Percentiles rank a stretch among this genome's conserved stretches.
Conservation (phyloP, 345 rosid species). For the Punica granatum region DNA sequence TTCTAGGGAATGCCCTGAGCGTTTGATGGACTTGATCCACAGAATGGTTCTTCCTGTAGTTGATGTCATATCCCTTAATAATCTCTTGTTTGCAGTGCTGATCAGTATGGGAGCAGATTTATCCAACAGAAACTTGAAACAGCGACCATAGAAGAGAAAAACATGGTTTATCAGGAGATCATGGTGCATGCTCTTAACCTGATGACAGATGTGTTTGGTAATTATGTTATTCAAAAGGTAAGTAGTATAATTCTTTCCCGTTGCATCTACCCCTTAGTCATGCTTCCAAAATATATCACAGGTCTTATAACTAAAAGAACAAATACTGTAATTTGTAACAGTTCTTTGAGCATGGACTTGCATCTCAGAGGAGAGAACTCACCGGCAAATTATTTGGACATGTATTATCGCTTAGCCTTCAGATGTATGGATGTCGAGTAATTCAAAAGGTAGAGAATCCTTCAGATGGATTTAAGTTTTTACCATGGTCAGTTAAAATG, state of each 20-base stretch:
- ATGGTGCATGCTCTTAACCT: slow-evolving; percentile 73
- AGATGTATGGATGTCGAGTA: slow-evolving; percentile 98
- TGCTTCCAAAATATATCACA: slow-evolving; percentile 9
- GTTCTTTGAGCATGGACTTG: slow-evolving; percentile 96
- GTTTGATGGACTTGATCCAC: background rate
- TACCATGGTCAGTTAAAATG: slow-evolving; percentile 17
- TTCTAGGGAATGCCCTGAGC: background rate
- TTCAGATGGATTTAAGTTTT: background rate
- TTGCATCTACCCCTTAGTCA: background rate
- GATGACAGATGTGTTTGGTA: slow-evolving; percentile 96
- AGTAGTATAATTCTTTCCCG: slow-evolving; percentile 1
- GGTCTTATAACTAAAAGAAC: background rate
- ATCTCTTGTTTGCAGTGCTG: slow-evolving; percentile 43
- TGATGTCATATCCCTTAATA: background rate
- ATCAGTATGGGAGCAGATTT: slow-evolving; percentile 96
- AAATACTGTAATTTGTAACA: slow-evolving; percentile 14
- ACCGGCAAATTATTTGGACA: slow-evolving; percentile 72
- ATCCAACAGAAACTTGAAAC: slow-evolving; percentile 96
- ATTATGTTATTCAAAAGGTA: slow-evolving; percentile 97
- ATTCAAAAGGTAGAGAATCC: slow-evolving; percentile 67
- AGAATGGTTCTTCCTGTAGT: background rate
- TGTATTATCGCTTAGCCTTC: slow-evolving; percentile 85
- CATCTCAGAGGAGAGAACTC: slow-evolving; percentile 74
- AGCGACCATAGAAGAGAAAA: slow-evolving; percentile 70
- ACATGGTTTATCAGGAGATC: slow-evolving; percentile 83